Evolutionary conservation across 2,329 filamentous ascomycete species (phyloP).

Genomic region (Thielaviopsis musarum): DNA sequence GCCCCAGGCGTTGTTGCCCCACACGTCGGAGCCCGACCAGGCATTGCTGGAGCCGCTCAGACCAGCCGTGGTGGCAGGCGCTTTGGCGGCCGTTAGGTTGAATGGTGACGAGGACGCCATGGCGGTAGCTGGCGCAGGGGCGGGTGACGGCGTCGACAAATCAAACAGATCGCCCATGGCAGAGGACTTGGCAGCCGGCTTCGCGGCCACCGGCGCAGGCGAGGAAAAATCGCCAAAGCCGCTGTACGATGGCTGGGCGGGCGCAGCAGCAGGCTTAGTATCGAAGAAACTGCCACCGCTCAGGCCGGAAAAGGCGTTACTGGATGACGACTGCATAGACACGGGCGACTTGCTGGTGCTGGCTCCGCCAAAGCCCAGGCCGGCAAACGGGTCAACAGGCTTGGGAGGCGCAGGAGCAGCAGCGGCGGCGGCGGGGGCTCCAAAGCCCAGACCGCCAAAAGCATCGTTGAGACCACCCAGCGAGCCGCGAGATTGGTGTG

Average conservation of each 20-base stretch:
- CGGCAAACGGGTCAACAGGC: slow-evolving; percentile 42
- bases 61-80: slow-evolving; percentile 23
- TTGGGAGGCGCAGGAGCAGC: slow-evolving; percentile 26
- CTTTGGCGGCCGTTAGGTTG: slow-evolving; percentile 47
- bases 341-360: slow-evolving; percentile 18
- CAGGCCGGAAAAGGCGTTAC: slow-evolving; percentile 31
- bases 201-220: slow-evolving; percentile 23
- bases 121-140: slow-evolving; percentile 23
- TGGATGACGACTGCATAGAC: slow-evolving; percentile 20
- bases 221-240: slow-evolving; percentile 52
- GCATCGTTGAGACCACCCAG: slow-evolving; percentile 60
- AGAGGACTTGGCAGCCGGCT: slow-evolving; percentile 31
- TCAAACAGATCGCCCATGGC: slow-evolving; percentile 71
- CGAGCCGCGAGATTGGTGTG: slow-evolving; percentile 31
- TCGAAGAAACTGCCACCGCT: slow-evolving; percentile 78
- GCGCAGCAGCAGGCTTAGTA: slow-evolving; percentile 30
- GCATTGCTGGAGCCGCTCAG: slow-evolving; percentile 23
- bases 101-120: slow-evolving; percentile 50
- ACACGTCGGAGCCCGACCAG: slow-evolving; percentile 49
- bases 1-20: slow-evolving; percentile 77
- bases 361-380: slow-evolving; percentile 26
- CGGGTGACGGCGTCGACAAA: slow-evolving; percentile 38
- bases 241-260: slow-evolving; percentile 33
- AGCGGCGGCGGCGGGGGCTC: slow-evolving; percentile 15
- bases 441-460: slow-evolving; percentile 35